A percentile compares a stretch with the other conserved stretches of the same genome.
Conservation (phyloP, 495 filamentous ascomycete species). For the Talaromyces borbonicus region DNA sequence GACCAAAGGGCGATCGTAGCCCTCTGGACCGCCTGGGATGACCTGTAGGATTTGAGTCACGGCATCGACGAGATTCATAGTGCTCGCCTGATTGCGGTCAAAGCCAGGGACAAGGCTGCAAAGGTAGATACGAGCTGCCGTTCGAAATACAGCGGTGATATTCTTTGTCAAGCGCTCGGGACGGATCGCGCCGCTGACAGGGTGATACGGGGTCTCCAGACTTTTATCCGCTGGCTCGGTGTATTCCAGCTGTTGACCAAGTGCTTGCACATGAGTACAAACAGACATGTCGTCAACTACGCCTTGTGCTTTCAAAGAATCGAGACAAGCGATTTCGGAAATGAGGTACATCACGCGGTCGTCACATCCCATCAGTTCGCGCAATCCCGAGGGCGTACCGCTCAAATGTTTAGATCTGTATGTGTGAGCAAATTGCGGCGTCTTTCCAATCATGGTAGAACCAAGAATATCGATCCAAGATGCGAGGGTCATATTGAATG, state of each 20-base stretch:
- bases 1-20: conserved; percentile 82
- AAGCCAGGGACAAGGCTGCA: conserved; percentile 88
- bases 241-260: conserved; percentile 71
- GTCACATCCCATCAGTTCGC: conserved; percentile 96
- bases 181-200: conserved; percentile 60
- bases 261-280: conserved; percentile 71
- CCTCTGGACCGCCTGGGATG: conserved; percentile 70
- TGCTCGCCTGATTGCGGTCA: conserved; percentile 58
- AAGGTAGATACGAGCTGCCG: conserved; percentile 89
- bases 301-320: conserved; percentile 72
- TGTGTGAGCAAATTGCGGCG: conserved; percentile 79
- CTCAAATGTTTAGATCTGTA: conserved; percentile 86
- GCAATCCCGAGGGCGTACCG: conserved; percentile 60
- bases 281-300: conserved; percentile 70
- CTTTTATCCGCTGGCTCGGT: conserved; percentile 55
- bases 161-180: conserved; percentile 74
- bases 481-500: conserved; percentile 92
- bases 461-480: conserved; percentile 97
- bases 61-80: conserved; percentile 61
- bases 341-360: conserved; percentile 97
- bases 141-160: conserved; percentile 81
- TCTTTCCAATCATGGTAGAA: conserved; percentile 78
- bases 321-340: conserved; percentile 91
- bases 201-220: conserved; percentile 40
- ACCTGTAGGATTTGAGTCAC: conserved; percentile 60